These are phyloP conservation scores for Malus hybrid DNA, from an alignment of 331 rosid species.

Conservation along the genomic window DNA sequence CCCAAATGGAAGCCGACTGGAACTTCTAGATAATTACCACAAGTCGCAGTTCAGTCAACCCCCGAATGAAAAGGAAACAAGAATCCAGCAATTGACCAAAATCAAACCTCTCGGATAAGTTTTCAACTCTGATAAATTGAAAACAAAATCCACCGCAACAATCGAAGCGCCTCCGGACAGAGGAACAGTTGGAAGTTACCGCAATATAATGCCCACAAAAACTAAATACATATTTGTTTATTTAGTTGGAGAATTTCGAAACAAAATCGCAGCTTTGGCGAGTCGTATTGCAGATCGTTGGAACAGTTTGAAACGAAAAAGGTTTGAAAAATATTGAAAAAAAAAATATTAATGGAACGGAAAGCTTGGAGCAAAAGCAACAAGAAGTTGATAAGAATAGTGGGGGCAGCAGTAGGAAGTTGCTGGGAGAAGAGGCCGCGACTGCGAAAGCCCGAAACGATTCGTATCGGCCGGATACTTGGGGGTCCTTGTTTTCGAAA, in stretches of 20 bases:
- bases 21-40: not conserved
- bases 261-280: constrained; percentile 1
- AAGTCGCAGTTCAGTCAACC: constrained; percentile 14
- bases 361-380: constrained; percentile 32
- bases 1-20: not conserved
- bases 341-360: not conserved
- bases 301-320: not conserved
- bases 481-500: constrained; percentile 15
- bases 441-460: constrained; percentile 2
- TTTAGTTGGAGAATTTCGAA: constrained; percentile 14
- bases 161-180: not conserved
- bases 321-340: not conserved
- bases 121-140: too few relatives aligned
- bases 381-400: constrained; percentile 15
- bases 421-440: not conserved
- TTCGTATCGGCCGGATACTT: not conserved
- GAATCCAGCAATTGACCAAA: not conserved
- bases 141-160: not conserved
- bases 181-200: constrained; percentile 7
- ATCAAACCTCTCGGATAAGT: too few relatives aligned
- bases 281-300: not conserved
- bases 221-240: constrained; percentile 13
- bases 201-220: not conserved
- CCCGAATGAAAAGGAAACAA: constrained; percentile 3
- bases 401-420: not conserved